Conservation (phyloP, 108 stramenopile species). For the Discostella stelligeroides region DNA sequence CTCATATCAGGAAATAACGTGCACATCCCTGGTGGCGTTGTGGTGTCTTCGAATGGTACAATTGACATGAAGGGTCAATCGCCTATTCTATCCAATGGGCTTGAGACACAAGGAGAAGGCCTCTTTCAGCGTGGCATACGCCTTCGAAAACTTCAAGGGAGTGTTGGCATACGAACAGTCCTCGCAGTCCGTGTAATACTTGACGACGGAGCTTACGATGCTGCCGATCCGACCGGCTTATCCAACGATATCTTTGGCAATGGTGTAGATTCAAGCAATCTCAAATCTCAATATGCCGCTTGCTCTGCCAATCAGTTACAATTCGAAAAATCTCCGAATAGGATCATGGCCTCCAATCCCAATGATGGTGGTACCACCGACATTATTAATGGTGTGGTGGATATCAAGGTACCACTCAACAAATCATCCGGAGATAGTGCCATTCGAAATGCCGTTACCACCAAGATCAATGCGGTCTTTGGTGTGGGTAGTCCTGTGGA, state of each 20-base stretch:
- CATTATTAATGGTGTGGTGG: background rate
- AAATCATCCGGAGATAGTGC: background rate
- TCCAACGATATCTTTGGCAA: slow-evolving; percentile 2
- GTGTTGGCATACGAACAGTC: background rate
- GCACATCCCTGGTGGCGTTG: too few relatives aligned
- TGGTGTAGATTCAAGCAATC: background rate
- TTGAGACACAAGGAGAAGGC: too few relatives aligned
- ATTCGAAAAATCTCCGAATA: background rate
- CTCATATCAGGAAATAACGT: too few relatives aligned
- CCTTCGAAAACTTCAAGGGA: too few relatives aligned
- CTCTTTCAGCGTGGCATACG: too few relatives aligned
- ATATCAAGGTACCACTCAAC: background rate
- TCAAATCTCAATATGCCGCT: background rate
- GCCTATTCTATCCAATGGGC: too few relatives aligned
- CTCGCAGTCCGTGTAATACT: background rate
- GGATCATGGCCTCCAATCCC: background rate
- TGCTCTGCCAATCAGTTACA: background rate
- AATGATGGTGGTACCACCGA: background rate
- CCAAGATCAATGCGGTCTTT: background rate
- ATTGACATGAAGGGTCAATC: too few relatives aligned
- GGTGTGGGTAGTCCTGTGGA: background rate
- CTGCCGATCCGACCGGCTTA: background rate
- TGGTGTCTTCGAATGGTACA: too few relatives aligned
- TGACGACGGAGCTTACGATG: background rate
- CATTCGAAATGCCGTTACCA: background rate